Percentiles rank a stretch among this genome's conserved stretches.
Conservation (phyloP, 225 moss, liverwort and hornwort genomes). For the Pleurozium schreberi region DNA sequence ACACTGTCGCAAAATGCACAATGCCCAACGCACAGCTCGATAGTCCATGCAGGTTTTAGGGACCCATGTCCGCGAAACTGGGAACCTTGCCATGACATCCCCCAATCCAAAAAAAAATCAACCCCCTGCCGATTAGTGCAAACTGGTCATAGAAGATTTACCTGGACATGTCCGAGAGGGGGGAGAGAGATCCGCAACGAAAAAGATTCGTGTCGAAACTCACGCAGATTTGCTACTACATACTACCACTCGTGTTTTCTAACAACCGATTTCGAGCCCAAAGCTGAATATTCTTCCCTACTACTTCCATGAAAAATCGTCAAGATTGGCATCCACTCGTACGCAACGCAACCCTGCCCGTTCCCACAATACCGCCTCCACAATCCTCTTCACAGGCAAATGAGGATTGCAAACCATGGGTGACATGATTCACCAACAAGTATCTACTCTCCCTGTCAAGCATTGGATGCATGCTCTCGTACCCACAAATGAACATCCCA, state of each 20-base stretch:
- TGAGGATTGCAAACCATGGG: not conserved
- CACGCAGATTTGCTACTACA: not conserved
- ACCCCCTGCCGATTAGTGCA: not conserved
- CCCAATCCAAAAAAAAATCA: not conserved
- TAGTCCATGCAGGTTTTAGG: not conserved
- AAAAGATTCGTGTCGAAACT: not conserved
- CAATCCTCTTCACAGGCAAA: not conserved
- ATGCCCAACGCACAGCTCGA: not conserved
- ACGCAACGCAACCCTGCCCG: not conserved
- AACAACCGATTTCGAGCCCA: not conserved
- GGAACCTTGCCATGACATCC: not conserved
- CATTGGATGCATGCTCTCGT: conserved; percentile 12
- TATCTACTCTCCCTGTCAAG: not conserved
- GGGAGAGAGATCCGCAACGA: not conserved
- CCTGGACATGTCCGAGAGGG: not conserved
- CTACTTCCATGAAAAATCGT: not conserved
- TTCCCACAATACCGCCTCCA: not conserved
- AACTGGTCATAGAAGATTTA: not conserved
- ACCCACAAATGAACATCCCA: not conserved
- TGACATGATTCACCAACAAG: not conserved
- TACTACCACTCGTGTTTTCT: not conserved
- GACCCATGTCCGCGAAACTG: not conserved
- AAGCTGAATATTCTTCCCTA: not conserved
- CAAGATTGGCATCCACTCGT: not conserved
- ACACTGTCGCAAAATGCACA: not conserved